phyloP scores from a whole-genome alignment of 2,329 filamentous ascomycete species.

The Penicillium paneum region DNA sequence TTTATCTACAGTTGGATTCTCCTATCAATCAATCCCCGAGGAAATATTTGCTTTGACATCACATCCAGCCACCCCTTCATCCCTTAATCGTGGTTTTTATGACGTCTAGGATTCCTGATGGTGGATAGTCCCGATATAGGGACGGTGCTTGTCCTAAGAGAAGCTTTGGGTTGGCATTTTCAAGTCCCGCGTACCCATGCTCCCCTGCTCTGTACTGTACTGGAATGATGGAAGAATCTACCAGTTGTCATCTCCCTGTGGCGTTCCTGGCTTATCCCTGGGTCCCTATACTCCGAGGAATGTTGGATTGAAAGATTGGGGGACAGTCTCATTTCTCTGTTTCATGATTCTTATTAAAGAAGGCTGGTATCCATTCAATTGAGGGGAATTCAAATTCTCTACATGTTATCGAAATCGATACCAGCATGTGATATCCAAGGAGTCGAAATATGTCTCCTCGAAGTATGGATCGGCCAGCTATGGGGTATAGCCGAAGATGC shows the following conservation, averaged over 20 bases:
- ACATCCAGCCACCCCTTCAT: conserved; percentile 18
- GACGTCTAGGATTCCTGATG: conserved; percentile 19
- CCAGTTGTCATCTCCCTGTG: conserved; percentile 12
- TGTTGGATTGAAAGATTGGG: not conserved
- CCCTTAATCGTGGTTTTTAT: conserved; percentile 5
- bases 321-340: not conserved
- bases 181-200: not conserved
- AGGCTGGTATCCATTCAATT: not conserved
- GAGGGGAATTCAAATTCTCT: not conserved
- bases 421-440: not conserved
- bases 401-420: too few relatives aligned
- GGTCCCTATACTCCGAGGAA: conserved; percentile 20
- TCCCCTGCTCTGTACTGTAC: conserved; percentile 5
- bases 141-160: not conserved
- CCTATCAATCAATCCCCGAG: not conserved
- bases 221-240: conserved; percentile 24
- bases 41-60: conserved; percentile 7
- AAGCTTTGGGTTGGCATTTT: conserved; percentile 18
- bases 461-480: too few relatives aligned
- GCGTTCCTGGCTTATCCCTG: conserved; percentile 13
- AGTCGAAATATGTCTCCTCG: not conserved
- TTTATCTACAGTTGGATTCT: conserved; percentile 12
- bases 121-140: conserved; percentile 2
- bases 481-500: too few relatives aligned
- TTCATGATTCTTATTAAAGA: not conserved